Conservation (phyloP, 345 rosid species). For the Camelina laxa region DNA sequence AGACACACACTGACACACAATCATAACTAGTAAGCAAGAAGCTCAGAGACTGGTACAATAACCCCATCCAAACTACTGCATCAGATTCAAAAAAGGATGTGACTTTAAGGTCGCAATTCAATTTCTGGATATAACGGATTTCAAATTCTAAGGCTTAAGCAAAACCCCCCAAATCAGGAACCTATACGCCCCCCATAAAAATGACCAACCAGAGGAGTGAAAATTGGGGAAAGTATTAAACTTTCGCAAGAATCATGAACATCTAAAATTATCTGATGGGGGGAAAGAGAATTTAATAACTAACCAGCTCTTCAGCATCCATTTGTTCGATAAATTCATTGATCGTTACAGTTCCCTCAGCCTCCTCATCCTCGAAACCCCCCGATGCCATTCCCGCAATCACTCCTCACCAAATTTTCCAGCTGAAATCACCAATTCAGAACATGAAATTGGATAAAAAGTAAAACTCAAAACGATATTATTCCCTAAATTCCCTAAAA, state of each 20-base stretch:
- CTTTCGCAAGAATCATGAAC: neutral
- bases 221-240: neutral
- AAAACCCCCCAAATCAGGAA: neutral
- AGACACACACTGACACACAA: neutral
- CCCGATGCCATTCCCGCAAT: constrained; percentile 59
- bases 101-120: neutral
- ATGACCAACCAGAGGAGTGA: neutral
- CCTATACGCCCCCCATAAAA: neutral
- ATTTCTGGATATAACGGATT: neutral
- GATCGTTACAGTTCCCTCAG: constrained; percentile 70
- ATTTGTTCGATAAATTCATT: constrained; percentile 78
- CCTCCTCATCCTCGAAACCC: constrained; percentile 69
- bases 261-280: neutral
- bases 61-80: neutral
- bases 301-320: constrained; percentile 90
- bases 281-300: constrained; percentile 45
- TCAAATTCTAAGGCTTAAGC: neutral
- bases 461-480: constrained; percentile 7
- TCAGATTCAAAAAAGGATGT: neutral
- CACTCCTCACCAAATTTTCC: neutral
- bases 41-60: constrained; percentile 21
- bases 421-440: constrained; percentile 28
- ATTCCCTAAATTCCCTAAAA: neutral
- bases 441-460: neutral
- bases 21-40: neutral